A percentile compares a stretch with the other conserved stretches of the same genome.
phyloP scores from a whole-genome alignment of 257 asterid species.

The Rubia yunnanensis region DNA sequence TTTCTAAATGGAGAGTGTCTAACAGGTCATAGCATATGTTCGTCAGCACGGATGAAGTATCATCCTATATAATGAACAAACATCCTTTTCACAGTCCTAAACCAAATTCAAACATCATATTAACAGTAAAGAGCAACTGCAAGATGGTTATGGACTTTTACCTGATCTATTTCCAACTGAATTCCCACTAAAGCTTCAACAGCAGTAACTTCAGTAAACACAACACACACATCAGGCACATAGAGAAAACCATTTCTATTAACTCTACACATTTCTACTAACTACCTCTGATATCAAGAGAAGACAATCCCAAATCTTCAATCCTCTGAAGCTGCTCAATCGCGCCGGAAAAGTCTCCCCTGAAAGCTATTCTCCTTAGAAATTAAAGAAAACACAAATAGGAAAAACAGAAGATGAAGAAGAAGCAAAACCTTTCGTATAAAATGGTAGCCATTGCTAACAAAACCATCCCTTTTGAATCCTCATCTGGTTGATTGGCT shows the following conservation, averaged over 20 bases:
- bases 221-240: constrained; percentile 10
- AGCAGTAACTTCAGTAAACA: constrained; percentile 73
- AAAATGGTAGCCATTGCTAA: constrained; percentile 74
- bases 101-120: not conserved
- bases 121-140: not conserved
- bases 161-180: constrained; percentile 52
- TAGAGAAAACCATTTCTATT: not conserved
- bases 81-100: constrained; percentile 6
- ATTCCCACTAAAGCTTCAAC: constrained; percentile 83
- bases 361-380: constrained; percentile 4
- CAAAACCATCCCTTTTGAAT: constrained; percentile 67
- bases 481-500: constrained; percentile 57
- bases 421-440: constrained; percentile 42
- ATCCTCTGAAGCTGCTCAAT: constrained; percentile 60
- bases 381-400: not conserved
- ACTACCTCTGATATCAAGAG: constrained; percentile 63
- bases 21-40: constrained; percentile 44
- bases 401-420: not conserved
- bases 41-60: constrained; percentile 48
- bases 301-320: constrained; percentile 45
- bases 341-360: constrained; percentile 67
- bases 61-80: constrained; percentile 42
- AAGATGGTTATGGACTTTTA: constrained; percentile 17
- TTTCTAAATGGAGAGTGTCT: constrained; percentile 38
- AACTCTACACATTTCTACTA: not conserved